Conservation (phyloP, 2,329 filamentous ascomycete genomes). For the Sporothrix inflata region DNA sequence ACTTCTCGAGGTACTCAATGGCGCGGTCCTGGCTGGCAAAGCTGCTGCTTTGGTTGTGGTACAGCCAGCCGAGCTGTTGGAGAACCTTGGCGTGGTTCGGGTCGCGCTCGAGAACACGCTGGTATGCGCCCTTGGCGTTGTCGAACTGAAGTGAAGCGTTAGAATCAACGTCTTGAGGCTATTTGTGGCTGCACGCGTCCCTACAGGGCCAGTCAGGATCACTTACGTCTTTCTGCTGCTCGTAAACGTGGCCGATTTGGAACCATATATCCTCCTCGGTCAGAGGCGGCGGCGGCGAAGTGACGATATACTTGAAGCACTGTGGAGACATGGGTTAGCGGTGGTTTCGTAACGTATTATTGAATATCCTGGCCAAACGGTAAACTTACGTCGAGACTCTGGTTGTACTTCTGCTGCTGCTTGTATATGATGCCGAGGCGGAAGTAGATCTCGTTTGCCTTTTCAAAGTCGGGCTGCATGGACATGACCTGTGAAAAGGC, state of each 20-base stretch:
- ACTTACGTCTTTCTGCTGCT: constrained; percentile 97
- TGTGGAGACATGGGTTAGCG: constrained; percentile 46
- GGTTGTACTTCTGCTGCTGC: constrained; percentile 89
- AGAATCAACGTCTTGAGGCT: constrained; percentile 20
- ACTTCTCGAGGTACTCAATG: constrained; percentile 97
- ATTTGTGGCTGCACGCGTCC: constrained; percentile 34
- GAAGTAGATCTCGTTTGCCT: constrained; percentile 99
- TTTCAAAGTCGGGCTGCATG: constrained; percentile 96
- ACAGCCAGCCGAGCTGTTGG: constrained; percentile 95
- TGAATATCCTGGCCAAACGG: not conserved
- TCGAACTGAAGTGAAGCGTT: constrained; percentile 70
- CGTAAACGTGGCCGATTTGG: constrained; percentile 97
- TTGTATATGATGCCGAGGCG: constrained; percentile 99
- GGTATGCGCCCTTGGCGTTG: constrained; percentile 87
- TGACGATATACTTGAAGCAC: constrained; percentile 99
- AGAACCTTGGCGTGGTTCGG: constrained; percentile 97
- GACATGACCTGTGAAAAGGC: constrained; percentile 99
- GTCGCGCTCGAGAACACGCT: constrained; percentile 89
- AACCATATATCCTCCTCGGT: constrained; percentile 99
- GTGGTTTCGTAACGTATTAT: not conserved
- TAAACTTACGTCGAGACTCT: constrained; percentile 80
- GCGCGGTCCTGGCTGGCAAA: constrained; percentile 93
- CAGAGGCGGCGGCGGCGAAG: constrained; percentile 84
- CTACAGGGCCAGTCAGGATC: too few species aligned
- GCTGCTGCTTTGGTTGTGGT: constrained; percentile 91